These are phyloP conservation scores for Boletus rufocinnamomeus DNA, from an alignment of 768 basidiomycete genomes.

Conservation along the genomic window DNA sequence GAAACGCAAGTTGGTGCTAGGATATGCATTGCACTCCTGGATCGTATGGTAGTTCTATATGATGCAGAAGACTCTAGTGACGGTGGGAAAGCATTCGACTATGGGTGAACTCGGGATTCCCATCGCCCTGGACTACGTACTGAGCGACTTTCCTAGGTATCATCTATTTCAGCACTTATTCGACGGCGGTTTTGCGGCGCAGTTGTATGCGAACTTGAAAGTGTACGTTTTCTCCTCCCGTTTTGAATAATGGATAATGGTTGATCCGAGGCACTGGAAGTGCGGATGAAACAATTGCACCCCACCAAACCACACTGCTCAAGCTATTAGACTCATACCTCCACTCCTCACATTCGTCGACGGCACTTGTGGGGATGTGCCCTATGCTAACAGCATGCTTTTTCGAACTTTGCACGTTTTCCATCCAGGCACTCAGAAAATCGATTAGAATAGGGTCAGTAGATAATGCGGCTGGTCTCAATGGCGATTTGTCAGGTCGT, in stretches of 20 bases:
- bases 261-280: slow-evolving; percentile 40
- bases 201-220: slow-evolving; percentile 59
- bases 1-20: slow-evolving; percentile 58
- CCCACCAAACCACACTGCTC: slow-evolving; percentile 84
- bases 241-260: not conserved
- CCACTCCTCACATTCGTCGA: slow-evolving; percentile 49
- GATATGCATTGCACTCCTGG: slow-evolving; percentile 68
- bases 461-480: slow-evolving; percentile 8
- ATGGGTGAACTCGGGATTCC: slow-evolving; percentile 52
- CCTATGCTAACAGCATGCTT: slow-evolving; percentile 66
- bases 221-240: slow-evolving; percentile 47
- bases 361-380: slow-evolving; percentile 45
- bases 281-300: slow-evolving; percentile 70
- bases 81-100: slow-evolving; percentile 69
- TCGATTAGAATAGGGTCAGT: slow-evolving; percentile 39
- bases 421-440: slow-evolving; percentile 51
- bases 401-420: slow-evolving; percentile 60
- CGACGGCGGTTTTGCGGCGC: slow-evolving; percentile 56
- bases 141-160: slow-evolving; percentile 47
- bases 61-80: slow-evolving; percentile 68
- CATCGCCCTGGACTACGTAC: slow-evolving; percentile 6
- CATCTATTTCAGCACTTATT: slow-evolving; percentile 64
- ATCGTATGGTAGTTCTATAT: slow-evolving; percentile 68
- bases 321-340: slow-evolving; percentile 87
- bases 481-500: slow-evolving; percentile 23